These are phyloP conservation scores for Irpex lacteus DNA, from an alignment of 1,284 basidiomycete species.

Conservation along the genomic window DNA sequence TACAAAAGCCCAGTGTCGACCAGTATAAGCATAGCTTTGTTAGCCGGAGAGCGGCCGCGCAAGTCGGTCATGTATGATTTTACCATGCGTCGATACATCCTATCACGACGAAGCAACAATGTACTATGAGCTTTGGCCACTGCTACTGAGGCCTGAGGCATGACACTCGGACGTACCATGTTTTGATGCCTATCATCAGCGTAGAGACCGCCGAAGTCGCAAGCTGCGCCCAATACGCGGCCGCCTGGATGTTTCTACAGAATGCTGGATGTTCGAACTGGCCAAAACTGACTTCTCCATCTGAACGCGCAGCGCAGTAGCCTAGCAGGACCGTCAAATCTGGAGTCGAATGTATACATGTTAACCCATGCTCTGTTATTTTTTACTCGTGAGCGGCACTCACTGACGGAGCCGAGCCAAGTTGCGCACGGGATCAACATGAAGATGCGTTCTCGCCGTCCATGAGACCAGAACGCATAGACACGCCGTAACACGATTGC, in stretches of 20 bases:
- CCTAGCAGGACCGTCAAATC: constrained; percentile 10
- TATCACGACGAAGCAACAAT: background rate
- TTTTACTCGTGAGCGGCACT: background rate
- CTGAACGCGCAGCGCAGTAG: constrained; percentile 12
- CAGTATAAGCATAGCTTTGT: constrained; percentile 17
- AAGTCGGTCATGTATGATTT: constrained; percentile 7
- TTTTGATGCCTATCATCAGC: constrained; percentile 15
- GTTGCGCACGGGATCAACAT: constrained; percentile 11
- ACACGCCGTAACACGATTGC: constrained; percentile 13
- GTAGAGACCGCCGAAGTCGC: constrained; percentile 17
- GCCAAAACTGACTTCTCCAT: constrained; percentile 12
- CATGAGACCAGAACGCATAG: constrained; percentile 14
- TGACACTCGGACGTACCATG: constrained; percentile 9
- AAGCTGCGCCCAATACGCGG: constrained; percentile 14
- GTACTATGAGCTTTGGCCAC: too few species aligned
- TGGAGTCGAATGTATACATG: background rate
- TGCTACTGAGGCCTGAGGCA: background rate
- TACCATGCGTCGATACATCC: constrained; percentile 15
- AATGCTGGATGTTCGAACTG: constrained; percentile 13
- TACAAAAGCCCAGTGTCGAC: constrained; percentile 17
- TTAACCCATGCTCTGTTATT: too few species aligned
- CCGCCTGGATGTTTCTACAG: constrained; percentile 16
- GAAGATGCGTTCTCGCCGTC: constrained; percentile 8
- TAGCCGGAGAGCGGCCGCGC: constrained; percentile 7
- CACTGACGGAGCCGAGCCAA: constrained; percentile 14